A percentile compares a stretch with the other conserved stretches of the same genome.
Conservation (phyloP, 2,329 filamentous ascomycete genomes). For the Coniella vitis region DNA sequence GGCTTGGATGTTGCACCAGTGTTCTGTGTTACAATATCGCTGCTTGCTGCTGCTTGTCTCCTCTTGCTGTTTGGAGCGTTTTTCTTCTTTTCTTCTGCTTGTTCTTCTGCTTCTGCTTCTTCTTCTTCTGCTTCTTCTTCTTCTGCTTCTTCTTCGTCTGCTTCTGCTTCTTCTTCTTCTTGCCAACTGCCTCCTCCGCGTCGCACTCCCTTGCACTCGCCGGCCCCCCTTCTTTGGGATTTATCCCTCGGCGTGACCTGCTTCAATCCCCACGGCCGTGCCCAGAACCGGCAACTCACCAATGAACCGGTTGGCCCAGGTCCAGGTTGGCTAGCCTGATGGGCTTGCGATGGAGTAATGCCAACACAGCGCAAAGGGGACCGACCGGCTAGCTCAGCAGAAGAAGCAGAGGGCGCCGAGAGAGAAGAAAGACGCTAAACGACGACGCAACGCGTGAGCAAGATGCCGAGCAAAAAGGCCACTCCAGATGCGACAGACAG, state of each 20-base stretch:
- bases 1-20: too few species aligned
- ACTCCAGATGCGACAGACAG: not conserved
- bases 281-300: conserved; percentile 4
- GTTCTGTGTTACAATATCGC: too few species aligned
- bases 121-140: not conserved
- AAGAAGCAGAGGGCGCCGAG: too few species aligned
- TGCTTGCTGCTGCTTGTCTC: too few species aligned
- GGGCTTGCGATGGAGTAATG: too few species aligned
- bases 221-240: not conserved
- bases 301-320: not conserved
- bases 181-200: too few species aligned
- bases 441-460: conserved; percentile 1
- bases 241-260: conserved; percentile 2
- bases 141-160: not conserved
- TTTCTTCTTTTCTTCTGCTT: too few species aligned
- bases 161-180: not conserved
- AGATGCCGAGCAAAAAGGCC: conserved; percentile 6
- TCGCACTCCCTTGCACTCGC: too few species aligned
- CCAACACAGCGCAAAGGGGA: too few species aligned
- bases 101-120: not conserved
- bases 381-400: too few species aligned
- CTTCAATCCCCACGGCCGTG: conserved; percentile 4
- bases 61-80: too few species aligned
- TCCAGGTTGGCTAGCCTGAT: too few species aligned
- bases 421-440: not conserved